Percentiles rank a stretch among this genome's conserved stretches.
Conservation (phyloP, 1,284 basidiomycete genomes). For the Malassezia sympodialis region DNA sequence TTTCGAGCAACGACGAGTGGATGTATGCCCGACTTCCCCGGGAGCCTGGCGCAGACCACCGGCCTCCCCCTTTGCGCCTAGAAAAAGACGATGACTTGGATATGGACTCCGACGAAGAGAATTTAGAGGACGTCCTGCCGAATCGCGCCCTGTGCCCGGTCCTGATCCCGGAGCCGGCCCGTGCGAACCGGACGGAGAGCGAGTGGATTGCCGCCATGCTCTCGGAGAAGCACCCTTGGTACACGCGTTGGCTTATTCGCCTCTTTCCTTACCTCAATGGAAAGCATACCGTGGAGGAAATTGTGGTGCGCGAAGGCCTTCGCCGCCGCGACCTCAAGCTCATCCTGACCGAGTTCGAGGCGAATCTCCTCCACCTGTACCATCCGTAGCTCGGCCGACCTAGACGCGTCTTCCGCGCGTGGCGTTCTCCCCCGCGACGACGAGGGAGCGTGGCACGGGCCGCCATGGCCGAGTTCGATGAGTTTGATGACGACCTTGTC, state of each 20-base stretch:
- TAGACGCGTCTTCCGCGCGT: not conserved
- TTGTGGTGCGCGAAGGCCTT: constrained; percentile 29
- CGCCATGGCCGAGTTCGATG: constrained; percentile 17
- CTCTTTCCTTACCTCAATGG: constrained; percentile 44
- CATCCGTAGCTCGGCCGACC: constrained; percentile 27
- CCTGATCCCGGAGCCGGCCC: constrained; percentile 70
- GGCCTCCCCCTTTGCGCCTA: constrained; percentile 13
- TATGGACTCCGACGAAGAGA: constrained; percentile 24
- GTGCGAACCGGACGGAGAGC: constrained; percentile 64
- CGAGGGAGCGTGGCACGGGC: not conserved
- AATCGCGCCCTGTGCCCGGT: constrained; percentile 47
- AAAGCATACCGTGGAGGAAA: constrained; percentile 44
- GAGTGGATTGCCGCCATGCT: constrained; percentile 74
- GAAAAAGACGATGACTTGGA: constrained; percentile 26
- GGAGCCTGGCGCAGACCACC: not conserved
- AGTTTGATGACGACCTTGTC: constrained; percentile 20
- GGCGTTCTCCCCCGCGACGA: not conserved
- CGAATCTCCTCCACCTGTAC: constrained; percentile 33
- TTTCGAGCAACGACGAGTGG: constrained; percentile 15
- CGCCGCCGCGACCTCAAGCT: constrained; percentile 24
- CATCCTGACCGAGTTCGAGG: constrained; percentile 25
- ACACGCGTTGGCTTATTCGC: constrained; percentile 13
- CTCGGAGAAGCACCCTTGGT: constrained; percentile 57
- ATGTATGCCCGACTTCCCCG: not conserved
- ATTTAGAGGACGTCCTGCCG: constrained; percentile 9